These are phyloP conservation scores for Candida ovalis DNA, from an alignment of 805 yeast species.

Conservation along the genomic window DNA sequence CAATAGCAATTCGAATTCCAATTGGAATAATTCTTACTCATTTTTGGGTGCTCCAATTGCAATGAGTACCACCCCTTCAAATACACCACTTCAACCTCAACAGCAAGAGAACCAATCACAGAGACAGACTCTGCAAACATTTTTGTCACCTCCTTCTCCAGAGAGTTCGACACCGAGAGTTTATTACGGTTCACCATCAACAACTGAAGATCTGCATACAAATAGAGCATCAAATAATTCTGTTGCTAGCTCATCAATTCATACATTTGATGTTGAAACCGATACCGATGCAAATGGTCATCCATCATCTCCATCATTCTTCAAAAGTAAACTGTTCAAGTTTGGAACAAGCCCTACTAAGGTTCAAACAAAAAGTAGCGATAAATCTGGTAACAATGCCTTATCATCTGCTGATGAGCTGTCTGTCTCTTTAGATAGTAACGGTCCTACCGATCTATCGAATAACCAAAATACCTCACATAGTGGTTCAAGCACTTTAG, in stretches of 20 bases:
- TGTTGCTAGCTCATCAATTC: slow-evolving; percentile 14
- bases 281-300: slow-evolving; percentile 4
- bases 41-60: slow-evolving; percentile 10
- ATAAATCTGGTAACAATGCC: slow-evolving; percentile 11
- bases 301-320: slow-evolving; percentile 35
- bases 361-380: slow-evolving; percentile 20
- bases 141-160: neutral
- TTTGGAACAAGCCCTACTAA: slow-evolving; percentile 36
- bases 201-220: neutral
- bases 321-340: slow-evolving; percentile 33
- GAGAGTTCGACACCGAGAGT: slow-evolving; percentile 1
- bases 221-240: slow-evolving; percentile 5
- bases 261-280: slow-evolving; percentile 19
- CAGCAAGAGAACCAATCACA: neutral
- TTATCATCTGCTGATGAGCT: slow-evolving; percentile 11
- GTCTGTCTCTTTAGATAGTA: slow-evolving; percentile 9
- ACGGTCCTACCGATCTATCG: neutral
- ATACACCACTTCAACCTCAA: neutral
- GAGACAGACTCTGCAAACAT: slow-evolving; percentile 1
- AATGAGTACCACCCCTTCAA: slow-evolving; percentile 10
- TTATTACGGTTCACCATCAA: slow-evolving; percentile 1
- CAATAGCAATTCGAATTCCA: slow-evolving; percentile 10
- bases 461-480: neutral
- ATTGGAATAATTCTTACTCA: slow-evolving; percentile 10
- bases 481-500: slow-evolving; percentile 6